These are phyloP conservation scores for Tricholoma flavovirens DNA, from an alignment of 768 basidiomycete species.

Conservation along the genomic window DNA sequence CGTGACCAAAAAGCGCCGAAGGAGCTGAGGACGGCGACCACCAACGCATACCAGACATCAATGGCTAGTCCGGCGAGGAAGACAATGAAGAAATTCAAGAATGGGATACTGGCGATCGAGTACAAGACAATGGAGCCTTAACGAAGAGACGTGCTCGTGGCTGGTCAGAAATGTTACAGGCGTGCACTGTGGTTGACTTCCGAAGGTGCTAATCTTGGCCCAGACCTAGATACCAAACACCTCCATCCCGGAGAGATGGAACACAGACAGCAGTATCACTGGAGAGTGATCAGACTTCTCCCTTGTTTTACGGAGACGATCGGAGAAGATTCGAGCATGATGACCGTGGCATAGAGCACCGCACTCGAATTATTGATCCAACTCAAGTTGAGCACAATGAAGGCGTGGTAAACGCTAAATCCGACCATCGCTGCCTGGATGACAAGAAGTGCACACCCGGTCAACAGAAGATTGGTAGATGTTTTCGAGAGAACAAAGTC, in stretches of 20 bases:
- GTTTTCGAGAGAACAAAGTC: not conserved
- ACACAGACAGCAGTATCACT: not conserved
- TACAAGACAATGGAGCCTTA: not conserved
- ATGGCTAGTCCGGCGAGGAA: not conserved
- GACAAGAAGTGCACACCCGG: not conserved
- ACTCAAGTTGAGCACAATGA: not conserved
- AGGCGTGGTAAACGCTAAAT: not conserved
- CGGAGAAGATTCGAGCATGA: not conserved
- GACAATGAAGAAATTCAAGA: not conserved
- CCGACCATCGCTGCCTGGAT: not conserved
- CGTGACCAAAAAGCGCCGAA: not conserved
- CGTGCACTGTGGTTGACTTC: not conserved
- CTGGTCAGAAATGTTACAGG: not conserved
- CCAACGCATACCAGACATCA: too few relatives aligned
- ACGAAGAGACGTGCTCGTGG: not conserved
- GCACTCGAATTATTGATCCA: not conserved
- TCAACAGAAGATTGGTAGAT: not conserved
- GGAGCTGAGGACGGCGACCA: not conserved
- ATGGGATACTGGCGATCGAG: not conserved
- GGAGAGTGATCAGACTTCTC: too few relatives aligned
- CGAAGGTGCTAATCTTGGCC: not conserved
- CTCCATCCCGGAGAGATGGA: not conserved
- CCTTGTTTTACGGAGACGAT: not conserved
- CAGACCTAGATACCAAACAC: not conserved
- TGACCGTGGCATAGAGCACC: not conserved